Percentiles rank a stretch among this genome's conserved stretches.
phyloP scores from a whole-genome alignment of 2,329 filamentous ascomycete genomes.

The Sclerotinia sclerotiorum region DNA sequence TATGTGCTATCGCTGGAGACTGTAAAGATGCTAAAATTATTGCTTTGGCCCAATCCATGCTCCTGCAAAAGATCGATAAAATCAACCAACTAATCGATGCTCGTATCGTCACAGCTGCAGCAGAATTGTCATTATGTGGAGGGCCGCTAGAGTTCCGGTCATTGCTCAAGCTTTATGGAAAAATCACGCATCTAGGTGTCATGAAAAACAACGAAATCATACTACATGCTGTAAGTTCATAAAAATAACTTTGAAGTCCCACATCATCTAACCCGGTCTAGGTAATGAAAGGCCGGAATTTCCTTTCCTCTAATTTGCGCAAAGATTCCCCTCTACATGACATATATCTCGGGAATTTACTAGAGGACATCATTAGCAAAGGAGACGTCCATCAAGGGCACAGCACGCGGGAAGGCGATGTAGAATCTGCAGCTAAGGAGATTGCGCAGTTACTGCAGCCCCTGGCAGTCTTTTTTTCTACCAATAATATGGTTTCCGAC shows the following conservation, averaged over 20 bases:
- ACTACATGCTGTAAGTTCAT: conserved; percentile 64
- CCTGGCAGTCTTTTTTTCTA: conserved; percentile 79
- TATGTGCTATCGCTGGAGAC: conserved; percentile 81
- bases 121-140: conserved; percentile 72
- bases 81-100: conserved; percentile 78
- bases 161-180: conserved; percentile 79
- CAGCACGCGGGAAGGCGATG: conserved; percentile 72
- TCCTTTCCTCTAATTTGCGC: conserved; percentile 69
- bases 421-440: conserved; percentile 79
- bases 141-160: conserved; percentile 81
- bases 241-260: not conserved
- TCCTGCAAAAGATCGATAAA: conserved; percentile 92
- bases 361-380: conserved; percentile 86
- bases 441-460: conserved; percentile 86
- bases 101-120: conserved; percentile 80
- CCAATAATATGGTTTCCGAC: conserved; percentile 54
- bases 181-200: conserved; percentile 71
- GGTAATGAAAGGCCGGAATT: conserved; percentile 75
- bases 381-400: conserved; percentile 79
- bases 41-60: conserved; percentile 88
- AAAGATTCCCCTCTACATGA: conserved; percentile 74
- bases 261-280: conserved; percentile 35
- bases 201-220: conserved; percentile 66
- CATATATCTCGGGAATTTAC: conserved; percentile 78
- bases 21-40: conserved; percentile 90